Evolutionary conservation across 176 grass and related monocot genomes (phyloP).

Genomic region (Avena atlantica): DNA sequence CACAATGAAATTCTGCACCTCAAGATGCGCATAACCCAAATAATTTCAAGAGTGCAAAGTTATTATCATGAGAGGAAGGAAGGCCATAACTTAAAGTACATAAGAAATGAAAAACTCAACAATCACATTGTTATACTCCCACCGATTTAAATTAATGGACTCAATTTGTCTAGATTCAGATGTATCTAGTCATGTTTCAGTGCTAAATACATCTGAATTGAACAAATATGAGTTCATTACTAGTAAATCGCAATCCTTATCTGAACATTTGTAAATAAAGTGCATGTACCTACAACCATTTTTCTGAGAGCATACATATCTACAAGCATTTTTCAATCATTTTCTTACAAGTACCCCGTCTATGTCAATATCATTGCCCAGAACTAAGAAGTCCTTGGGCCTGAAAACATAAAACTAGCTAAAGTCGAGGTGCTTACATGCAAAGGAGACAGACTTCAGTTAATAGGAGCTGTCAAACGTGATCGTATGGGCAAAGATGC

Average conservation of each 20-base stretch:
- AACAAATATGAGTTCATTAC: too few species aligned
- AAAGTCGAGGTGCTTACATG: background rate
- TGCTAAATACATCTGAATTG: too few species aligned
- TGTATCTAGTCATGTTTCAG: too few species aligned
- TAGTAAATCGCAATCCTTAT: too few species aligned
- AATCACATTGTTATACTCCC: background rate
- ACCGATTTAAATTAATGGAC: too few species aligned
- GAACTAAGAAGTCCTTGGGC: background rate
- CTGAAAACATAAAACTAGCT: background rate
- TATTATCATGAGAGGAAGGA: background rate
- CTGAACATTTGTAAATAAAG: too few species aligned
- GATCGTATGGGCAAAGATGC: slow-evolving; percentile 4
- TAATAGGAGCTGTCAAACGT: slow-evolving; percentile 15
- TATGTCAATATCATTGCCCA: background rate
- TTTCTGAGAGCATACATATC: background rate
- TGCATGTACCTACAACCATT: background rate
- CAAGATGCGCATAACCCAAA: background rate
- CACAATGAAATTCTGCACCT: background rate
- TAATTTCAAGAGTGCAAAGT: background rate
- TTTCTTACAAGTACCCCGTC: background rate
- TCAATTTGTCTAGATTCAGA: too few species aligned
- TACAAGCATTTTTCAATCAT: background rate
- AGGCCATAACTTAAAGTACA: background rate
- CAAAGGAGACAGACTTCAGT: background rate
- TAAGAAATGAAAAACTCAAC: background rate